phyloP scores from a whole-genome alignment of 495 filamentous ascomycete species.

The Massariosphaeria phaeospora region DNA sequence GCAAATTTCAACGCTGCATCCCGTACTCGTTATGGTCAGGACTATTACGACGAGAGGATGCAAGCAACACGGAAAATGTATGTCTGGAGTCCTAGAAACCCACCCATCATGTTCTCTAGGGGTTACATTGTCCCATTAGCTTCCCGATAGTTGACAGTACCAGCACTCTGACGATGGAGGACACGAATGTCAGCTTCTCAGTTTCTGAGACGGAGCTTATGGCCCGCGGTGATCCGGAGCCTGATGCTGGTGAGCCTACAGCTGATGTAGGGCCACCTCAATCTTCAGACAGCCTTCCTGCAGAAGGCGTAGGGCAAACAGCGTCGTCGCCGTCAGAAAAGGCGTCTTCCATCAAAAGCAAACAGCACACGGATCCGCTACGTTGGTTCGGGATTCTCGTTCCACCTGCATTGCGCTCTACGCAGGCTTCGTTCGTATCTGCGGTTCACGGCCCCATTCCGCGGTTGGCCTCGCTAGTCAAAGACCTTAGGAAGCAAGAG shows the following conservation, averaged over 20 bases:
- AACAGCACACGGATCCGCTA: constrained; percentile 37
- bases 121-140: too few relatives aligned
- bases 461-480: constrained; percentile 28
- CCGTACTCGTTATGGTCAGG: constrained; percentile 40
- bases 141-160: not conserved
- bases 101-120: too few relatives aligned
- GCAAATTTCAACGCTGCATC: constrained; percentile 42
- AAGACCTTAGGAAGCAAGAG: constrained; percentile 36
- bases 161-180: not conserved
- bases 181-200: not conserved
- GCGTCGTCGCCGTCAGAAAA: not conserved
- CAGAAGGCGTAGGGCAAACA: not conserved
- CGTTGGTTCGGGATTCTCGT: constrained; percentile 48
- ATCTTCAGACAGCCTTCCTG: not conserved
- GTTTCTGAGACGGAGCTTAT: not conserved
- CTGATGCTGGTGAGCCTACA: too few relatives aligned
- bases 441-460: constrained; percentile 36
- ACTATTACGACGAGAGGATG: constrained; percentile 47
- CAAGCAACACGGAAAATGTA: constrained; percentile 39
- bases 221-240: not conserved
- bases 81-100: constrained; percentile 14
- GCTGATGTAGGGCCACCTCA: too few relatives aligned
- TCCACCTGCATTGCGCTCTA: constrained; percentile 40
- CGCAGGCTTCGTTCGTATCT: constrained; percentile 38
- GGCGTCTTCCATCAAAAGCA: not conserved